Percentiles rank a stretch among this genome's conserved stretches.
phyloP scores from a whole-genome alignment of 768 basidiomycete species.

The Rhodotorula paludigena region DNA sequence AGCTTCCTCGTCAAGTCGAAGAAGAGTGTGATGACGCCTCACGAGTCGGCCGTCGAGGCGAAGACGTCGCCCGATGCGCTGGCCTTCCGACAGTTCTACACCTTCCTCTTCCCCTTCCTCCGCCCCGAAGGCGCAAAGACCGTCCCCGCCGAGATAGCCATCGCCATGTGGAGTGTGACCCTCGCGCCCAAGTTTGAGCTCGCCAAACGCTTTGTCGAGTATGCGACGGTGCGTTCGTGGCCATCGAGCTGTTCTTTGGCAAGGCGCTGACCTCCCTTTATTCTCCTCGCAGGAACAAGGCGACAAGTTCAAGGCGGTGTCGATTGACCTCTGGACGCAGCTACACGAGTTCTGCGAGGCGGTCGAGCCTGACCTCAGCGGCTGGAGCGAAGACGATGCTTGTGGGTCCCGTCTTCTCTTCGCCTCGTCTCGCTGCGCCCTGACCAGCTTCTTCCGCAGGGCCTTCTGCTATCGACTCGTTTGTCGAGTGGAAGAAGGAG shows the following conservation, averaged over 20 bases:
- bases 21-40: neutral
- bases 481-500: slow-evolving; percentile 61
- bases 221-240: slow-evolving; percentile 62
- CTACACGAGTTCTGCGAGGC: slow-evolving; percentile 70
- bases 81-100: slow-evolving; percentile 62
- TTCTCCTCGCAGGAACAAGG: slow-evolving; percentile 46
- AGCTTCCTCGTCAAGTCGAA: slow-evolving; percentile 55
- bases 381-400: slow-evolving; percentile 74
- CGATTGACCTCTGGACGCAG: slow-evolving; percentile 79
- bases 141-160: slow-evolving; percentile 57
- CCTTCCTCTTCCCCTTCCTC: slow-evolving; percentile 64
- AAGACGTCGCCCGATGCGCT: too few species aligned
- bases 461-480: slow-evolving; percentile 77
- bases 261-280: neutral
- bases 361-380: slow-evolving; percentile 57
- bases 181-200: slow-evolving; percentile 64
- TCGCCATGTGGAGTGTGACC: slow-evolving; percentile 70
- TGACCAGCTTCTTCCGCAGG: slow-evolving; percentile 55
- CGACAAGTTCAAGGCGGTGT: slow-evolving; percentile 66
- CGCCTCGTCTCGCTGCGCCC: neutral
- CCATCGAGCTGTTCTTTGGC: too few species aligned
- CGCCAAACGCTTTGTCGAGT: slow-evolving; percentile 61
- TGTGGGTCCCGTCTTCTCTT: slow-evolving; percentile 42
- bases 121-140: slow-evolving; percentile 61
- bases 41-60: too few species aligned